These are phyloP conservation scores for Talaromyces nanjingensis DNA, from an alignment of 495 filamentous ascomycete genomes.

Conservation along the genomic window DNA sequence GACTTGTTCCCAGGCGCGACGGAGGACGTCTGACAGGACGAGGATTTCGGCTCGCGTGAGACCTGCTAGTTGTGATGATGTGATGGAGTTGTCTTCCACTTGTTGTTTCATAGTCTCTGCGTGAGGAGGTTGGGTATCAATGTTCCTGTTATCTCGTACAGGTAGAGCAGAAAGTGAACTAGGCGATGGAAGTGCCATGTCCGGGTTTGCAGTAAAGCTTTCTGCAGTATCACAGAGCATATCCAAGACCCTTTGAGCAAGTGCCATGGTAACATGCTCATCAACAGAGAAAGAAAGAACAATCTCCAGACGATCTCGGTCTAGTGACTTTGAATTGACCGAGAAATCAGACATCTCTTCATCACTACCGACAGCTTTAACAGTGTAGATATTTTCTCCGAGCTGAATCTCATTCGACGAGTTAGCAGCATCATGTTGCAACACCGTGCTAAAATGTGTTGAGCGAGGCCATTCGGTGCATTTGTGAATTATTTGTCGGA, in stretches of 20 bases:
- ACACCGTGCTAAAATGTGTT: slow-evolving; percentile 40
- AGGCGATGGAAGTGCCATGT: slow-evolving; percentile 34
- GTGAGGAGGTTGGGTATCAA: not conserved
- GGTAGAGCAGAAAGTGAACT: slow-evolving; percentile 30
- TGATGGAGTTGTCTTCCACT: slow-evolving; percentile 22
- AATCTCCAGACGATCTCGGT: slow-evolving; percentile 33
- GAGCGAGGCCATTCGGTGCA: slow-evolving; percentile 54
- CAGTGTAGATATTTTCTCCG: slow-evolving; percentile 39
- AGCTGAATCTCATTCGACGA: slow-evolving; percentile 35
- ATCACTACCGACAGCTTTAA: slow-evolving; percentile 42
- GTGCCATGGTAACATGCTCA: slow-evolving; percentile 31
- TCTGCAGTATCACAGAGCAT: slow-evolving; percentile 42
- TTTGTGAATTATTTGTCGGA: slow-evolving; percentile 49
- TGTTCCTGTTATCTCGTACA: slow-evolving; percentile 15
- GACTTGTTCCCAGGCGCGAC: slow-evolving; percentile 44
- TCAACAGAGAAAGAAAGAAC: slow-evolving; percentile 40
- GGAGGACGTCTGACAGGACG: slow-evolving; percentile 39
- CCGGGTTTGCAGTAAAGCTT: slow-evolving; percentile 38
- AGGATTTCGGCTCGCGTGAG: slow-evolving; percentile 41
- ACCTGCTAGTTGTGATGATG: slow-evolving; percentile 31
- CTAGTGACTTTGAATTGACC: slow-evolving; percentile 39
- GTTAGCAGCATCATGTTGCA: slow-evolving; percentile 43
- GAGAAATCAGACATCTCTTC: slow-evolving; percentile 46
- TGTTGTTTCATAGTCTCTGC: slow-evolving; percentile 13
- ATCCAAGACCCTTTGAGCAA: slow-evolving; percentile 39